Conservation (phyloP, 2,329 filamentous ascomycete species). For the Coniella lustricola region DNA sequence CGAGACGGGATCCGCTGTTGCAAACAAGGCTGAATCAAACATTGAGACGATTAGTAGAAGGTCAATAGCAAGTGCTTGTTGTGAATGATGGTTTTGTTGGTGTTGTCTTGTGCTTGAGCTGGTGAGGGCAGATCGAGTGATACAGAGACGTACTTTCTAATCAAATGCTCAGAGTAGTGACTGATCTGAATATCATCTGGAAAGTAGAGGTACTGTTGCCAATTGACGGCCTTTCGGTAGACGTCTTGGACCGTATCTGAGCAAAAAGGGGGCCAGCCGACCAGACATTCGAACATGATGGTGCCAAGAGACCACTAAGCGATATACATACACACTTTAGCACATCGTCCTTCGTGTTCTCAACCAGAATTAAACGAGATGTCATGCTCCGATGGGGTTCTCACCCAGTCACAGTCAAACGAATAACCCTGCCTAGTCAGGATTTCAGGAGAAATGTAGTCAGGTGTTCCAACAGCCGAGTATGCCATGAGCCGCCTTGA, state of each 20-base stretch:
- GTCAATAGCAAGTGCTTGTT: too few relatives aligned
- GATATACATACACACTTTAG: too few relatives aligned
- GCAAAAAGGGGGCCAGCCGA: conserved; percentile 98
- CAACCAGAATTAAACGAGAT: too few relatives aligned
- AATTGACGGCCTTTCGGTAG: conserved; percentile 98
- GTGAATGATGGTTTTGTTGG: not conserved
- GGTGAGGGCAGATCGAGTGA: too few relatives aligned
- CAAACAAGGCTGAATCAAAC: conserved; percentile 66
- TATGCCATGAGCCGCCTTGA: conserved; percentile 91
- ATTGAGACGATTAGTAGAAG: too few relatives aligned
- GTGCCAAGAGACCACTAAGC: conserved; percentile 98
- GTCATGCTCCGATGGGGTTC: too few relatives aligned
- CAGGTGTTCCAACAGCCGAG: conserved; percentile 94
- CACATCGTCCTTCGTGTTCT: too few relatives aligned
- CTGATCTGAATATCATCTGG: conserved; percentile 79
- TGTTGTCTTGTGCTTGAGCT: conserved; percentile 6
- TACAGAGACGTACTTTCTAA: conserved; percentile 62
- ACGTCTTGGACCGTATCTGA: conserved; percentile 96
- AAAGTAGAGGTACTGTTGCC: conserved; percentile 92
- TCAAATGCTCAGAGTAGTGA: conserved; percentile 82
- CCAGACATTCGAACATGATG: conserved; percentile 99
- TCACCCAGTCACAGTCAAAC: conserved; percentile 96
- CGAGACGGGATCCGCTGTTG: conserved; percentile 86
- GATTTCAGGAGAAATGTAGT: conserved; percentile 98
- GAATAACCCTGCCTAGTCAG: conserved; percentile 95